phyloP scores from a whole-genome alignment of 208 protist species.

The Wallacemonas sp. region DNA sequence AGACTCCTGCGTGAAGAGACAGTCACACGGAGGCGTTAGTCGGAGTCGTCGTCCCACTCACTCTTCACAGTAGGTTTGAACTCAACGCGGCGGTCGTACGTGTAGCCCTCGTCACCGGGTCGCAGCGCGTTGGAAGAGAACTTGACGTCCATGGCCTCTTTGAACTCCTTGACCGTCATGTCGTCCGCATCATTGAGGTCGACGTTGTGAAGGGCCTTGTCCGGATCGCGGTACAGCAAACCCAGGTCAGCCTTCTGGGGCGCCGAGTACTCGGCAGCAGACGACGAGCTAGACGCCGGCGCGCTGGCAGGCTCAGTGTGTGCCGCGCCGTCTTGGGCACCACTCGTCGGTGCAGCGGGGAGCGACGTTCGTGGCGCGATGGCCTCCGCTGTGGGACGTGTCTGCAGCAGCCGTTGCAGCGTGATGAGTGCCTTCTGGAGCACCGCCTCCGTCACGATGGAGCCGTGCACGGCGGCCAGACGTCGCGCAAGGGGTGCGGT shows the following conservation, averaged over 20 bases:
- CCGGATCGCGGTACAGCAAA: slow-evolving; percentile 87
- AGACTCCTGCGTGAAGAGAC: too few species aligned
- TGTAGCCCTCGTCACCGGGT: slow-evolving; percentile 82
- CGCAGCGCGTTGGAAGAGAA: slow-evolving; percentile 72
- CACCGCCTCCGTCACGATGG: slow-evolving; percentile 55
- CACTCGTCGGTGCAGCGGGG: not conserved
- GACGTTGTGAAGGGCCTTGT: slow-evolving; percentile 82
- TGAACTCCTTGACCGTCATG: slow-evolving; percentile 87
- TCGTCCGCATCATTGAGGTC: slow-evolving; percentile 91
- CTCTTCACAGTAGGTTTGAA: slow-evolving; percentile 72
- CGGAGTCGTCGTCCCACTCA: slow-evolving; percentile 84
- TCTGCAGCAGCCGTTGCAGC: slow-evolving; percentile 55
- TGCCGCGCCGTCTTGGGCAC: not conserved
- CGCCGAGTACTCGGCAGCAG: not conserved
- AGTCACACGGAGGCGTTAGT: too few species aligned
- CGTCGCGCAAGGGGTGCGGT: slow-evolving; percentile 53
- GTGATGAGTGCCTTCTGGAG: slow-evolving; percentile 62
- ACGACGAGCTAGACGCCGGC: not conserved
- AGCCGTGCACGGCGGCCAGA: slow-evolving; percentile 56
- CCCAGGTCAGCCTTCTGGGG: slow-evolving; percentile 86
- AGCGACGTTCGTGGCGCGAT: not conserved
- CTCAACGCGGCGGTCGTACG: slow-evolving; percentile 86
- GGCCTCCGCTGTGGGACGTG: not conserved
- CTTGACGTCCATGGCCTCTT: slow-evolving; percentile 83
- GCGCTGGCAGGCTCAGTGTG: not conserved